Evolutionary conservation across 805 yeast genomes (phyloP).

Genomic region (Candida quercuum): DNA sequence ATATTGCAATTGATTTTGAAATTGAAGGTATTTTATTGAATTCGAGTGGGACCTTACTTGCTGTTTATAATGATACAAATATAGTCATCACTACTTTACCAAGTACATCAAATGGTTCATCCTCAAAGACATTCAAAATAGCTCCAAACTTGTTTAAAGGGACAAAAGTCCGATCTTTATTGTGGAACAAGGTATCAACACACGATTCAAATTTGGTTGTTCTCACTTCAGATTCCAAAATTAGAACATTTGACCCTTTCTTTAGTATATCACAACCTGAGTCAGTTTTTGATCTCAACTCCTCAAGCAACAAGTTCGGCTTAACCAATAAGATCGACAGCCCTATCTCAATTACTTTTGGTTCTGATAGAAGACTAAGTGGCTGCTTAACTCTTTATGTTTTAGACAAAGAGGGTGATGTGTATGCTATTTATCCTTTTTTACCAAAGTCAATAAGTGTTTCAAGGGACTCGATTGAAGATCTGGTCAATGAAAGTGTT

Average conservation of each 20-base stretch:
- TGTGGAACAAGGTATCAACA: constrained; percentile 41
- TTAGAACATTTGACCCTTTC: constrained; percentile 33
- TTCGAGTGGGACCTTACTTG: constrained; percentile 30
- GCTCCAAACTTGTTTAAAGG: constrained; percentile 24
- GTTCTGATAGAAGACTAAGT: constrained; percentile 10
- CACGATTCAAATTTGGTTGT: constrained; percentile 39
- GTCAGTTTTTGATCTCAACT: constrained; percentile 13
- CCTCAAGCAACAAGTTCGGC: constrained; percentile 14
- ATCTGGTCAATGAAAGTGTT: constrained; percentile 29
- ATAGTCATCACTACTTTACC: constrained; percentile 31
- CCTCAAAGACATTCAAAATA: constrained; percentile 19
- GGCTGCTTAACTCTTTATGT: constrained; percentile 52
- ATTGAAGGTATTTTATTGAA: constrained; percentile 36
- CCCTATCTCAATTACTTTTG: constrained; percentile 23
- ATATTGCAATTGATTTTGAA: constrained; percentile 21
- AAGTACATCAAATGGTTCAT: constrained; percentile 3
- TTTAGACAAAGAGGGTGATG: constrained; percentile 49
- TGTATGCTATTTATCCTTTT: constrained; percentile 62
- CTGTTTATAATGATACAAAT: constrained; percentile 24
- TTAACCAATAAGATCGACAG: constrained; percentile 16
- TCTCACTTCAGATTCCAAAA: constrained; percentile 27
- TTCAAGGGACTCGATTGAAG: constrained; percentile 26
- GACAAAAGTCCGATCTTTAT: constrained; percentile 29
- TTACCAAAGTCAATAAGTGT: constrained; percentile 41
- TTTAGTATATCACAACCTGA: constrained; percentile 23